Evolutionary conservation across 176 grass and related monocot species (phyloP).

Genomic region (Triticum aestivum): DNA sequence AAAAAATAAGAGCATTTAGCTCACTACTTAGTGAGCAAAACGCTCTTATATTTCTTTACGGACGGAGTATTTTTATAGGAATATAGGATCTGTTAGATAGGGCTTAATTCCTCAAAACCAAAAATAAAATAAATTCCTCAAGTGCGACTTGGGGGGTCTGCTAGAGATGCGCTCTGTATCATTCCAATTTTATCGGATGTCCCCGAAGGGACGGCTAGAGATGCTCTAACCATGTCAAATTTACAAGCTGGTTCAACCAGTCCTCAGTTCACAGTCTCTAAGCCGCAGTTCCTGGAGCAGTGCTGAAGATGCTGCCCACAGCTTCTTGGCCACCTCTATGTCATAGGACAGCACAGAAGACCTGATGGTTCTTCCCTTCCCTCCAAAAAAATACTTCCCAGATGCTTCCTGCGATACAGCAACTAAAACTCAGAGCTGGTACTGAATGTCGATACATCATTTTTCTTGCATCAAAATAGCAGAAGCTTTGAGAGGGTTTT

Average conservation of each 20-base stretch:
- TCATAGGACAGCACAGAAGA: conserved; percentile 64
- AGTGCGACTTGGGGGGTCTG: no score
- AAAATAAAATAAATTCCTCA: no score
- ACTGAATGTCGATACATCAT: background rate
- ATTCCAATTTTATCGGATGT: no score
- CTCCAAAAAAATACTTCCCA: conserved; percentile 90
- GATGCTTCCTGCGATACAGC: conserved; percentile 64
- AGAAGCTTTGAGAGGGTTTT: background rate
- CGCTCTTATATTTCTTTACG: no score
- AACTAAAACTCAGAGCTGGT: background rate
- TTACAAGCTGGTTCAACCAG: background rate
- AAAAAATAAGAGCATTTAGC: no score
- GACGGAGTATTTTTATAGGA: no score
- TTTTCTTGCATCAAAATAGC: background rate
- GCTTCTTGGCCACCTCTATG: conserved; percentile 45
- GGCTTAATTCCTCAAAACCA: no score
- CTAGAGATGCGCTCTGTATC: no score
- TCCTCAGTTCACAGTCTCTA: background rate
- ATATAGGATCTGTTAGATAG: no score
- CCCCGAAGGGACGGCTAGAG: no score
- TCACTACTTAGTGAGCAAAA: no score
- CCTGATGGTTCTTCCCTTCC: conserved; percentile 56
- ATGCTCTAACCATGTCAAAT: background rate
- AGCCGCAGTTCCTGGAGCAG: conserved; percentile 55
- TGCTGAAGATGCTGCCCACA: conserved; percentile 65